Percentiles rank a stretch among this genome's conserved stretches.
Conservation (phyloP, 2,329 filamentous ascomycete species). For the Raffaelea ambrosiae region DNA sequence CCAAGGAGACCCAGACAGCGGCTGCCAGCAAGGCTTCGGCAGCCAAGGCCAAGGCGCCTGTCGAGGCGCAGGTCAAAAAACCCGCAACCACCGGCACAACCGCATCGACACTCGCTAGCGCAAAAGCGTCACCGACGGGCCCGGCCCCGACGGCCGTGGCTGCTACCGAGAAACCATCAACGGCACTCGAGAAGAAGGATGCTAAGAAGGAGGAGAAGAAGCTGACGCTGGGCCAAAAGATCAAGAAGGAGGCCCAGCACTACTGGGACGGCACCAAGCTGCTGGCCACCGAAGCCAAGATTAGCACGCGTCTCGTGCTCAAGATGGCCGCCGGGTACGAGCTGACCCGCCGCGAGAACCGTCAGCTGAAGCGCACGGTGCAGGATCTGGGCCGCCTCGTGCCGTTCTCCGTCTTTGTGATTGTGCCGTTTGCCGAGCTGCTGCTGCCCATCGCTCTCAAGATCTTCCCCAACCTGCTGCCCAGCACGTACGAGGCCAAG, state of each 20-base stretch:
- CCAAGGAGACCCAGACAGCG: conserved; percentile 39
- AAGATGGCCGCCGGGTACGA: conserved; percentile 99
- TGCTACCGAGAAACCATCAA: too few species aligned
- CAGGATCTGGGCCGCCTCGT: conserved; percentile 88
- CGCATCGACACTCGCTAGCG: neutral
- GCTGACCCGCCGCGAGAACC: conserved; percentile 83
- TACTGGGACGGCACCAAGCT: conserved; percentile 99
- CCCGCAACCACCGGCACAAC: neutral
- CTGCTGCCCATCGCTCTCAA: conserved; percentile 85
- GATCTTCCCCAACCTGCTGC: conserved; percentile 93
- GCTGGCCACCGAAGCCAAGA: conserved; percentile 82
- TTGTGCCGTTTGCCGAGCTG: conserved; percentile 92
- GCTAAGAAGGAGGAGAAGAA: conserved; percentile 63
- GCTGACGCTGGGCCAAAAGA: conserved; percentile 78
- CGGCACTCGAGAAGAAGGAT: conserved; percentile 46
- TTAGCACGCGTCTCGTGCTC: conserved; percentile 81
- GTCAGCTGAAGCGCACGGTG: conserved; percentile 87
- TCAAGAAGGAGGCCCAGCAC: conserved; percentile 88
- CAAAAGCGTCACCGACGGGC: conserved; percentile 10
- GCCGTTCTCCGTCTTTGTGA: conserved; percentile 93
- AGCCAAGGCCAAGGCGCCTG: conserved; percentile 21
- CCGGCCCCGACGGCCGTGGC: conserved; percentile 3
- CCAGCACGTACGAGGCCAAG: conserved; percentile 92
- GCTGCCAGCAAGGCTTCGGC: conserved; percentile 20
- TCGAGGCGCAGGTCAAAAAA: neutral